These are phyloP conservation scores for Petunia axillaris DNA, from an alignment of 257 asterid genomes.

Conservation along the genomic window DNA sequence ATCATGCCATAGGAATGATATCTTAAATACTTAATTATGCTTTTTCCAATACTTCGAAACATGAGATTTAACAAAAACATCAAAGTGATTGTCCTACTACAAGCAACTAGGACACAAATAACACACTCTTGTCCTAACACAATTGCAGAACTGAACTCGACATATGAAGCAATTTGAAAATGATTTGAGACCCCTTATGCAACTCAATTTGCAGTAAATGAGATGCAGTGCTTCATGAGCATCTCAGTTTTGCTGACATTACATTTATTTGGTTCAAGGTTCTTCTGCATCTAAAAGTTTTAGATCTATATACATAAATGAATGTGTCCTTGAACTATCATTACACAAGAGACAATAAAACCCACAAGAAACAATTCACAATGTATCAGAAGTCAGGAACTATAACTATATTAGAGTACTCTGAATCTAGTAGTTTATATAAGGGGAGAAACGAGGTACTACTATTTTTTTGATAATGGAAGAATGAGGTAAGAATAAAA, in stretches of 20 bases:
- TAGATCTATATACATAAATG: background rate
- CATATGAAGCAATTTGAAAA: conserved; percentile 8
- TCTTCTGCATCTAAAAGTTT: background rate
- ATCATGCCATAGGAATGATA: background rate
- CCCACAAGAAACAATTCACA: background rate
- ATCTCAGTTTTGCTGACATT: background rate
- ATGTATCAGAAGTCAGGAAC: background rate
- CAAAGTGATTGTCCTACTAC: conserved; percentile 21
- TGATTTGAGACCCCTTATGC: background rate
- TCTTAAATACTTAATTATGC: background rate
- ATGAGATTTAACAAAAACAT: background rate
- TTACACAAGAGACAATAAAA: conserved; percentile 3
- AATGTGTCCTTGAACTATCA: conserved; percentile 3
- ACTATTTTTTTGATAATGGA: background rate
- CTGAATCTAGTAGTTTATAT: background rate
- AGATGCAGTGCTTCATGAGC: conserved; percentile 5
- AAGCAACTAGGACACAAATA: conserved; percentile 2
- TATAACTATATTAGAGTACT: background rate
- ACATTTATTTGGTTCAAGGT: background rate
- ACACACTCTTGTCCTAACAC: background rate
- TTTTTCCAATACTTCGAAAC: background rate
- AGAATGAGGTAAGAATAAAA: background rate
- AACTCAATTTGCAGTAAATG: background rate
- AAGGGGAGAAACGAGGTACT: too few species aligned
- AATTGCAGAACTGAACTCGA: conserved; percentile 9